Conservation (phyloP, 2,329 filamentous ascomycete genomes). For the Apiospora aurea region DNA sequence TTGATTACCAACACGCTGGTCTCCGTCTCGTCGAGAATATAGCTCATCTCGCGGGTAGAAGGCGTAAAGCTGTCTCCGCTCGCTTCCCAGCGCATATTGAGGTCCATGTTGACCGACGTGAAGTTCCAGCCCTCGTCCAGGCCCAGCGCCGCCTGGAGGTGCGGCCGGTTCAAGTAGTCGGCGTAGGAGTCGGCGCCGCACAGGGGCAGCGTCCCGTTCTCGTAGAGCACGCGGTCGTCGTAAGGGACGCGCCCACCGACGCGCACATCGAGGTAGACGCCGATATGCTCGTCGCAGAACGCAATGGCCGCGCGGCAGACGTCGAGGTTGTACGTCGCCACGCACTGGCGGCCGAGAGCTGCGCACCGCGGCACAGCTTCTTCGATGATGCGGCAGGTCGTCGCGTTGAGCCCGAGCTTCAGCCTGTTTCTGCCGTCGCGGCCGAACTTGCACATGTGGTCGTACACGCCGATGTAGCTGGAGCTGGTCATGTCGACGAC, state of each 20-base stretch:
- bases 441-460: slow-evolving; percentile 32
- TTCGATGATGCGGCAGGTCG: slow-evolving; percentile 26
- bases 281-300: slow-evolving; percentile 26
- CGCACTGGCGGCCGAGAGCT: slow-evolving; percentile 24
- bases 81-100: slow-evolving; percentile 24
- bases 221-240: slow-evolving; percentile 25
- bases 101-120: slow-evolving; percentile 24
- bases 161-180: slow-evolving; percentile 27
- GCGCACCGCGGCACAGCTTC: slow-evolving; percentile 27
- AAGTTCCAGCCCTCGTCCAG: slow-evolving; percentile 22
- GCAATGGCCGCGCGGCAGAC: slow-evolving; percentile 26
- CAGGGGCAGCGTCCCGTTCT: slow-evolving; percentile 24
- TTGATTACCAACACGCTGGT: slow-evolving; percentile 24
- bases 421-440: slow-evolving; percentile 25
- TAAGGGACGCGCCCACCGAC: slow-evolving; percentile 17
- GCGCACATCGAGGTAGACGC: slow-evolving; percentile 8
- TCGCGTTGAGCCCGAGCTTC: slow-evolving; percentile 25
- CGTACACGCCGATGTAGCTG: slow-evolving; percentile 28
- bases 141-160: slow-evolving; percentile 25
- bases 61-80: slow-evolving; percentile 24
- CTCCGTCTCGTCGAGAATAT: slow-evolving; percentile 26
- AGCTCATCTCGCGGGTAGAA: slow-evolving; percentile 26
- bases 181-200: slow-evolving; percentile 26
- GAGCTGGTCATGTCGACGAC: slow-evolving; percentile 27
- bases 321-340: slow-evolving; percentile 28